Evolutionary conservation across 768 basidiomycete species (phyloP).

Genomic region (Trametes gibbosa): DNA sequence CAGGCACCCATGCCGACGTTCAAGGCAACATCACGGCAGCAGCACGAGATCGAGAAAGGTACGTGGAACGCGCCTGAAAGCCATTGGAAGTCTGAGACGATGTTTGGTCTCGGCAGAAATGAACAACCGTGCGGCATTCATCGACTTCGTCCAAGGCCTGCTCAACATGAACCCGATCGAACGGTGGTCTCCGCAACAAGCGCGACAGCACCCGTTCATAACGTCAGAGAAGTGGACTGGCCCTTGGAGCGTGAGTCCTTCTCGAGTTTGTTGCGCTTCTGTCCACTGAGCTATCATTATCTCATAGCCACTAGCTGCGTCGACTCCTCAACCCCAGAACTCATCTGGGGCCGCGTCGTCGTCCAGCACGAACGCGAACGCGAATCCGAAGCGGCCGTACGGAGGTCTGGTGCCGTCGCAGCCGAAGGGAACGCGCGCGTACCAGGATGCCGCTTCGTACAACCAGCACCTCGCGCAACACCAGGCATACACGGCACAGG

Average conservation of each 20-base stretch:
- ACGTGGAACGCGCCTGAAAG: constrained; percentile 21
- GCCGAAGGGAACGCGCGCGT: constrained; percentile 80
- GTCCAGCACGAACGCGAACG: constrained; percentile 24
- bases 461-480: constrained; percentile 94
- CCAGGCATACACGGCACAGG: constrained; percentile 88
- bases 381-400: constrained; percentile 85
- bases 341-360: constrained; percentile 30
- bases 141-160: constrained; percentile 95
- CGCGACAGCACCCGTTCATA: constrained; percentile 93
- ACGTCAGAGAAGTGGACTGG: constrained; percentile 95
- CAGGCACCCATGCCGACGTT: constrained; percentile 89
- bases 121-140: constrained; percentile 91
- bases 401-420: constrained; percentile 92
- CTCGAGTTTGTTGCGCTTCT: neutral
- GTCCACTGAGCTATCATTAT: neutral
- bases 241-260: constrained; percentile 62
- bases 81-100: neutral
- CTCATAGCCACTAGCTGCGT: constrained; percentile 24
- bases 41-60: constrained; percentile 91
- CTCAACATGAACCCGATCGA: constrained; percentile 93
- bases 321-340: constrained; percentile 1
- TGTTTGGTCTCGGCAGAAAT: constrained; percentile 57
- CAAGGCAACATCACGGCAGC: constrained; percentile 60
- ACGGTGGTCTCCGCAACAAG: constrained; percentile 97
- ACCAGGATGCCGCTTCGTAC: constrained; percentile 90